phyloP scores from a whole-genome alignment of 2,329 filamentous ascomycete species.

The Penicillium aurantiogriseum region DNA sequence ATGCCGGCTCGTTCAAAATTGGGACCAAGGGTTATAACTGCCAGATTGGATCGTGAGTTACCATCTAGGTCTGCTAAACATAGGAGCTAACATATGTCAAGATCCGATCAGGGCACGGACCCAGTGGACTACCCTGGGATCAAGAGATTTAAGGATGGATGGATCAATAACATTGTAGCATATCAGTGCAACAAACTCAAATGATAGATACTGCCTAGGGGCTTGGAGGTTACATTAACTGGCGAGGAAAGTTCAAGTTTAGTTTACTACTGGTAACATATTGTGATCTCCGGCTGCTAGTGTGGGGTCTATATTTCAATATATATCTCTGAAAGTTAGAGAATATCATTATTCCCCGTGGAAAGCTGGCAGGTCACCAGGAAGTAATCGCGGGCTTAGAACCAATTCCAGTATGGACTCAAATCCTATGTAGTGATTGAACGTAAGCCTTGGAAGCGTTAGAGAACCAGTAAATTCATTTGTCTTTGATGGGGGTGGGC shows the following conservation, averaged over 20 bases:
- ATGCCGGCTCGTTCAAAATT: not conserved
- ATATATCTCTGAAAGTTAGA: not conserved
- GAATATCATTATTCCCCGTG: not conserved
- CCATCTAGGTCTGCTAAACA: not conserved
- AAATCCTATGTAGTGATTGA: not conserved
- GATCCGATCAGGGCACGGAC: not conserved
- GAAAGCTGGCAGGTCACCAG: not conserved
- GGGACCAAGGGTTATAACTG: not conserved
- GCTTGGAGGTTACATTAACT: not conserved
- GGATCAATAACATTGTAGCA: not conserved
- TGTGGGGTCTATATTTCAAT: not conserved
- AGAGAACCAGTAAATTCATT: not conserved
- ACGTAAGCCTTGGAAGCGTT: not conserved
- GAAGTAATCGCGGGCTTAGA: not conserved
- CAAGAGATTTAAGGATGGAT: not conserved
- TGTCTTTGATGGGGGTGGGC: not conserved
- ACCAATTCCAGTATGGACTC: not conserved
- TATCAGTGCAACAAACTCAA: not conserved
- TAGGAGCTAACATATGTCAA: not conserved
- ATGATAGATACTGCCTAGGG: not conserved
- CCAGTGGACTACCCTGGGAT: not conserved
- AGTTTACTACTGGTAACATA: not conserved
- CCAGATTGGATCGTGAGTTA: not conserved
- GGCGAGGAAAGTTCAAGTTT: not conserved
- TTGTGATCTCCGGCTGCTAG: not conserved